Percentiles rank a stretch among this genome's conserved stretches.
phyloP scores from a whole-genome alignment of 2,329 filamentous ascomycete species.

The Aspergillus tanneri region DNA sequence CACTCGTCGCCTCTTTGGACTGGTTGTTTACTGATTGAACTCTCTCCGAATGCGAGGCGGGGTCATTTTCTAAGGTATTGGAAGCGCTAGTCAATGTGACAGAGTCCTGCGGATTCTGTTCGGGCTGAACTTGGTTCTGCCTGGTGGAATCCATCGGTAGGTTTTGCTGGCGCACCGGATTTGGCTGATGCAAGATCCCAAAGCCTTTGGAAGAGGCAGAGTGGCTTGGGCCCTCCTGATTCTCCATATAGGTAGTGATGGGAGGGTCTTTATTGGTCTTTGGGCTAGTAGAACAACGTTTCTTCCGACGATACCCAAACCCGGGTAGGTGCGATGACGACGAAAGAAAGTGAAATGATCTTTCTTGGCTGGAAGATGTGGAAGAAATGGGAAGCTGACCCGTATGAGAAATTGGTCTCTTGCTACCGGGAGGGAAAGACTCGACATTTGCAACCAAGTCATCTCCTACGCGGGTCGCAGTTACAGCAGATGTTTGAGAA shows the following conservation, averaged over 20 bases:
- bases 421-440: neutral
- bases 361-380: conserved; percentile 9
- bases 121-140: neutral
- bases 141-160: neutral
- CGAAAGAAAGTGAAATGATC: conserved; percentile 32
- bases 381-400: neutral
- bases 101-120: conserved; percentile 2
- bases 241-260: neutral
- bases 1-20: conserved; percentile 25
- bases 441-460: neutral
- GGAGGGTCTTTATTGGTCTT: conserved; percentile 11
- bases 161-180: neutral
- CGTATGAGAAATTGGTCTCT: neutral
- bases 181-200: neutral
- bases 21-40: conserved; percentile 7
- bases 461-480: neutral
- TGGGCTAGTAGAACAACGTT: conserved; percentile 10
- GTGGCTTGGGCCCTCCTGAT: neutral
- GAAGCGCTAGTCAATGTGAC: conserved; percentile 17
- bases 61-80: conserved; percentile 17
- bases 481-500: neutral
- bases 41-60: conserved; percentile 10
- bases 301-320: conserved; percentile 39
- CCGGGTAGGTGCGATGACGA: conserved; percentile 41
- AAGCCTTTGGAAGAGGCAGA: neutral